Evolutionary conservation across 768 basidiomycete genomes (phyloP), one percentile per base, ranked within the genome.

Genomic region (Pleurotus cornucopiae): DNA sequence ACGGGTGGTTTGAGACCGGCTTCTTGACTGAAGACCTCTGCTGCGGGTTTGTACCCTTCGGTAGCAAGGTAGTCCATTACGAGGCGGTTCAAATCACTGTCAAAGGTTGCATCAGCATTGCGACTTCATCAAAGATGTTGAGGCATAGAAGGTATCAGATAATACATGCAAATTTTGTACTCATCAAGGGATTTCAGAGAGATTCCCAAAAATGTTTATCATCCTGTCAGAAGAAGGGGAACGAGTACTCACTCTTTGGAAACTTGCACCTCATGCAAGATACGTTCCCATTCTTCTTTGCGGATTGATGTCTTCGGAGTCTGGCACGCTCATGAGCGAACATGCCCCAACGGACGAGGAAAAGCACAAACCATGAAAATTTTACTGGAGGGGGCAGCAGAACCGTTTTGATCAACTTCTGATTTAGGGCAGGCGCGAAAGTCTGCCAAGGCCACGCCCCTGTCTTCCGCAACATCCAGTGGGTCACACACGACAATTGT

Each of bases 11-110:
- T 70, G 46, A 97, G 76, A 45, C 84, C 82, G 16, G 96, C 89
- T 67, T 99, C 97, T 46, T 85, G 82, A 58, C 91, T 88, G 66
- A 99, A 98, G 69, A 95, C 90, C 64, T 97, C 89, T 1, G 97
- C 97, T 0, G 97, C 94, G 11, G 90, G 86, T 68, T 94, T 94
- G 80, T 94, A 98, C 2, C 97, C 97, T 67, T 98, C 95, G 54
- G 97, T 92, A 59, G 97, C 91, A 60, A 98, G 88, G 71, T 98
- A 98, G 68, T 99, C 94, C 86, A 97, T 94, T 45, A 99, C 85
- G 20, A 98, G 82, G 3, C 88, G 83, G 70, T 98, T 96, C 57
- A 98, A 75, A 71, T 99, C 94, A 72, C 97, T 99, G 64, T 51
- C 55, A 57, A 57, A 65, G 60, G 69, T 58, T 18, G 62, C 41